A percentile compares a stretch with the other conserved stretches of the same genome.
phyloP scores from a whole-genome alignment of 1,284 basidiomycete genomes.

The Microbotryum intermedium region DNA sequence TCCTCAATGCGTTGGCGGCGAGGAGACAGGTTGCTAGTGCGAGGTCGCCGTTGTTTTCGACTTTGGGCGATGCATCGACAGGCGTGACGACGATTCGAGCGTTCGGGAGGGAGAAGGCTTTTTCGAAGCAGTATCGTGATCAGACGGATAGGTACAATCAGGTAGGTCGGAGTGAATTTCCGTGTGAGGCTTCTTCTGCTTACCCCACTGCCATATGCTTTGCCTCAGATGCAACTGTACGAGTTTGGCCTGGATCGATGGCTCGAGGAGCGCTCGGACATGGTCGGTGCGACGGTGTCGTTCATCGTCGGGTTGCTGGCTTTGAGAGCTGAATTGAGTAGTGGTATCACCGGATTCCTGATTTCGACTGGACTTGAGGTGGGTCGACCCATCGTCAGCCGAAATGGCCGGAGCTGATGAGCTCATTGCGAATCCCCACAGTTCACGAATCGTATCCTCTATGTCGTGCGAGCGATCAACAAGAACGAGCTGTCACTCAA shows the following conservation, averaged over 20 bases:
- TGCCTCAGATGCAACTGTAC: constrained; percentile 14
- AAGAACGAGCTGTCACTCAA: constrained; percentile 26
- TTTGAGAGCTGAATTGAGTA: constrained; percentile 24
- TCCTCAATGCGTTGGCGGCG: constrained; percentile 22
- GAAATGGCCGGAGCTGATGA: not conserved
- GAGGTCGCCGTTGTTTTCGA: constrained; percentile 75
- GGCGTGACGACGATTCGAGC: constrained; percentile 77
- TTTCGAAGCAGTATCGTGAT: constrained; percentile 6
- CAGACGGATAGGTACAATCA: constrained; percentile 27
- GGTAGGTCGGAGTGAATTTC: not conserved
- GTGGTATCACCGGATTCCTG: constrained; percentile 31
- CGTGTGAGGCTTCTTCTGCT: too few relatives aligned
- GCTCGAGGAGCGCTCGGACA: constrained; percentile 23
- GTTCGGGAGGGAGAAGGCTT: constrained; percentile 49
- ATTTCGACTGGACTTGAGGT: constrained; percentile 13
- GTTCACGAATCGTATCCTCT: constrained; percentile 27
- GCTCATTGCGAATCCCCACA: constrained; percentile 4
- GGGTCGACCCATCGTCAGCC: constrained; percentile 1
- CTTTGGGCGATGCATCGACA: constrained; percentile 64
- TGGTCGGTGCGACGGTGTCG: constrained; percentile 20
- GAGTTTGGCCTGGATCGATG: constrained; percentile 22
- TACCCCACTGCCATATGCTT: not conserved
- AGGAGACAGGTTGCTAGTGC: constrained; percentile 59
- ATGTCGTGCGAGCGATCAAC: constrained; percentile 27
- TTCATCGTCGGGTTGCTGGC: constrained; percentile 38